A percentile compares a stretch with the other conserved stretches of the same genome.
These are phyloP conservation scores for Lavandula angustifolia DNA, from an alignment of 257 asterid genomes.

Conservation along the genomic window DNA sequence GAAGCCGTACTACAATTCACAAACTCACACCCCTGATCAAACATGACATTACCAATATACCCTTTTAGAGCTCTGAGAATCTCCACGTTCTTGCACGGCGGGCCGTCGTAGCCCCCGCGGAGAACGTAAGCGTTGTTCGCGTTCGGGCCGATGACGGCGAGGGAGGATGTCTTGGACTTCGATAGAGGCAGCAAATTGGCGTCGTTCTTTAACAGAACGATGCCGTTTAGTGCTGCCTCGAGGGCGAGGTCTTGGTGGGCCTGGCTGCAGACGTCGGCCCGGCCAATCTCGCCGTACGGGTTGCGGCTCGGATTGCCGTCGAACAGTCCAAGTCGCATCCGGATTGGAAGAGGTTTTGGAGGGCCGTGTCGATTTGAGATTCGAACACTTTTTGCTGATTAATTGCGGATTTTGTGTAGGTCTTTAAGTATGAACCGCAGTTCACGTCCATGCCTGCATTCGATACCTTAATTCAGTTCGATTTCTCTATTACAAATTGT, in stretches of 20 bases:
- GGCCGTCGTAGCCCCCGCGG: conserved; percentile 74
- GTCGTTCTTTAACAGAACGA: conserved; percentile 77
- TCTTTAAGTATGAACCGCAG: conserved; percentile 63
- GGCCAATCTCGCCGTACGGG: conserved; percentile 53
- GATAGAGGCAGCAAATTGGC: conserved; percentile 66
- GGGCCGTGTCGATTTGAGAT: conserved; percentile 65
- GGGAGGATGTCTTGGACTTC: conserved; percentile 43
- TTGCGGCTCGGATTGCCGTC: conserved; percentile 59
- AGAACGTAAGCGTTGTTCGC: conserved; percentile 50
- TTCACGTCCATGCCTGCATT: conserved; percentile 81
- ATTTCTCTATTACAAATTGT: neutral
- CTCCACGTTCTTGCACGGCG: conserved; percentile 63
- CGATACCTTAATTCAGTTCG: neutral
- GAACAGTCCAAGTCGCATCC: conserved; percentile 86
- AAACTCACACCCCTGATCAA: conserved; percentile 52
- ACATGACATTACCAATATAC: conserved; percentile 36
- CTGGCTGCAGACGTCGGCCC: conserved; percentile 59
- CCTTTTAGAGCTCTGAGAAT: conserved; percentile 48
- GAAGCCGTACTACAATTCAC: conserved; percentile 53
- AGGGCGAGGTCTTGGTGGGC: conserved; percentile 69
- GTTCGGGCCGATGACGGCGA: conserved; percentile 81
- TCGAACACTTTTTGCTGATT: conserved; percentile 49
- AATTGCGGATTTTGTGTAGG: conserved; percentile 75
- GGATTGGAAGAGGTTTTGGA: conserved; percentile 66
- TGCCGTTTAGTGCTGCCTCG: conserved; percentile 79